Conservation (phyloP, 2,329 filamentous ascomycete species). For the Alternaria ventricosa region DNA sequence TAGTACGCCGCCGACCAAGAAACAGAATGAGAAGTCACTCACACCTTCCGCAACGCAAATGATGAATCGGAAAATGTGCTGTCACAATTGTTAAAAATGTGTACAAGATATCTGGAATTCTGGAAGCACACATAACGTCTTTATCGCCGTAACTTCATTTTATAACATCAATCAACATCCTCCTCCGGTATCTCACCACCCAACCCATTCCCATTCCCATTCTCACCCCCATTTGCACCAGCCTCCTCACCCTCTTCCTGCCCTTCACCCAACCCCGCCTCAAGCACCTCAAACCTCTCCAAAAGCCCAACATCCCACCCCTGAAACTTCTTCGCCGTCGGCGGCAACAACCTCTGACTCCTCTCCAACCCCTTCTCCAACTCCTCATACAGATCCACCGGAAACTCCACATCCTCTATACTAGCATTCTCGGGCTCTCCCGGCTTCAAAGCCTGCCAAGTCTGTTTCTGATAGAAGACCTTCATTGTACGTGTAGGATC, state of each 20-base stretch:
- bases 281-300: constrained; percentile 56
- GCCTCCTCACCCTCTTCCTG: neutral
- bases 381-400: constrained; percentile 57
- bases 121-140: too few relatives aligned
- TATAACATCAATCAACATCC: constrained; percentile 4
- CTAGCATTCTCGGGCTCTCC: constrained; percentile 50
- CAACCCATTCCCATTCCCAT: neutral
- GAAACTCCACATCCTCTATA: constrained; percentile 61
- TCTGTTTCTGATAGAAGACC: constrained; percentile 58
- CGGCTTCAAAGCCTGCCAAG: constrained; percentile 29
- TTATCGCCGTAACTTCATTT: too few relatives aligned
- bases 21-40: too few relatives aligned
- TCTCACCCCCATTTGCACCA: neutral
- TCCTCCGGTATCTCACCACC: constrained; percentile 1
- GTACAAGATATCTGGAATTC: too few relatives aligned
- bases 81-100: too few relatives aligned
- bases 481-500: constrained; percentile 62
- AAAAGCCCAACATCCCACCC: constrained; percentile 73
- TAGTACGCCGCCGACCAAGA: neutral
- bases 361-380: constrained; percentile 54
- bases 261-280: constrained; percentile 7
- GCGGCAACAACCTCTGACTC: constrained; percentile 63
- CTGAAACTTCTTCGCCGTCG: constrained; percentile 63
- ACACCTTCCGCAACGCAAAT: neutral
- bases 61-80: too few relatives aligned